Evolutionary conservation across 2,329 filamentous ascomycete species (phyloP).

Genomic region (Epichloe sp.): DNA sequence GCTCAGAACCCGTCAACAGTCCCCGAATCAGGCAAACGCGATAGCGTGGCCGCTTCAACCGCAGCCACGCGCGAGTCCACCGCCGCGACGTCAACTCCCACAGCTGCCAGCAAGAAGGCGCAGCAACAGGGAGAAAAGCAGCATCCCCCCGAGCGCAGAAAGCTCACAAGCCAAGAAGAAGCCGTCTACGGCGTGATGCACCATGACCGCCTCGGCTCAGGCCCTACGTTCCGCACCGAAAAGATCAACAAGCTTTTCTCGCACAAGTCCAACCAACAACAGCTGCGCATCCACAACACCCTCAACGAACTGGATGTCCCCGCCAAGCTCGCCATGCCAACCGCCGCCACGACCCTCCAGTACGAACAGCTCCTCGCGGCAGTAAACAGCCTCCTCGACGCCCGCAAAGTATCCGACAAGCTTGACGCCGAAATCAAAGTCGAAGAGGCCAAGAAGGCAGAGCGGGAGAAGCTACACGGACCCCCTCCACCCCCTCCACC

Average conservation of each 20-base stretch:
- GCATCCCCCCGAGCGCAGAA: slow-evolving; percentile 44
- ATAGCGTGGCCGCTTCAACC: slow-evolving; percentile 38
- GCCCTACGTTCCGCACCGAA: slow-evolving; percentile 82
- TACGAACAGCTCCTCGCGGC: slow-evolving; percentile 59
- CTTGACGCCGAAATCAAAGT: slow-evolving; percentile 57
- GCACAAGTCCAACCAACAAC: slow-evolving; percentile 64
- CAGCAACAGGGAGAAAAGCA: slow-evolving; percentile 19
- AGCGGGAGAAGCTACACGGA: slow-evolving; percentile 29
- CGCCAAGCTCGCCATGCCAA: slow-evolving; percentile 59
- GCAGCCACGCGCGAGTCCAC: slow-evolving; percentile 21
- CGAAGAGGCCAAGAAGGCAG: slow-evolving; percentile 42
- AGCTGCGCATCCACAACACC: slow-evolving; percentile 59
- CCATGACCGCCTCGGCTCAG: slow-evolving; percentile 72
- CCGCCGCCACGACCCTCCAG: slow-evolving; percentile 53
- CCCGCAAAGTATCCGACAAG: slow-evolving; percentile 63
- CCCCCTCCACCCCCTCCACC: not conserved
- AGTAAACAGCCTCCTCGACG: slow-evolving; percentile 57
- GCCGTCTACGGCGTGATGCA: slow-evolving; percentile 70
- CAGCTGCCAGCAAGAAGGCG: slow-evolving; percentile 36
- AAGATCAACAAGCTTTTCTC: slow-evolving; percentile 66
- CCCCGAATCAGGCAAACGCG: slow-evolving; percentile 30
- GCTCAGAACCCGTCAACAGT: slow-evolving; percentile 20
- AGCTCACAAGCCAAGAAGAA: slow-evolving; percentile 64
- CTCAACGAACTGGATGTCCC: slow-evolving; percentile 61
- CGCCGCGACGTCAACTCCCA: slow-evolving; percentile 20